Conservation (phyloP, 2,329 filamentous ascomycete genomes). For the Tothia fuscella region DNA sequence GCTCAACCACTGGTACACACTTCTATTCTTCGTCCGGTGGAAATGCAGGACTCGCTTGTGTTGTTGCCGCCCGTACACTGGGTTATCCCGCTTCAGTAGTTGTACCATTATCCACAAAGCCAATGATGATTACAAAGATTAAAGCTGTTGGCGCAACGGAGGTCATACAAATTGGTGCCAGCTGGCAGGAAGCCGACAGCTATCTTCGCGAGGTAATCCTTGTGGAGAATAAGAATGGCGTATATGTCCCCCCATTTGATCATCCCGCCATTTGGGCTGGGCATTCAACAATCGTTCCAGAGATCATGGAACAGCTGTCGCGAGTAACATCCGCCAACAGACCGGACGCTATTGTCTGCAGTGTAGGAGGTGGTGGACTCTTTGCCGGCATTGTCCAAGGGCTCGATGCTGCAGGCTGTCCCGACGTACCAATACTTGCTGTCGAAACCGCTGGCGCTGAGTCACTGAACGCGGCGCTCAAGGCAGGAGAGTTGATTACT, state of each 20-base stretch:
- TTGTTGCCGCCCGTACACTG: slow-evolving; percentile 56
- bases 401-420: slow-evolving; percentile 36
- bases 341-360: slow-evolving; percentile 62
- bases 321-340: slow-evolving; percentile 24
- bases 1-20: slow-evolving; percentile 31
- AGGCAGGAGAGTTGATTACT: slow-evolving; percentile 44
- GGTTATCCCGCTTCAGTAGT: slow-evolving; percentile 61
- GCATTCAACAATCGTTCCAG: slow-evolving; percentile 46
- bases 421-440: slow-evolving; percentile 46
- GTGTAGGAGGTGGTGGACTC: slow-evolving; percentile 59
- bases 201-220: slow-evolving; percentile 51
- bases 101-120: slow-evolving; percentile 53
- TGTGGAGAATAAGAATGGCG: slow-evolving; percentile 35
- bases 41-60: slow-evolving; percentile 75
- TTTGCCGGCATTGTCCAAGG: slow-evolving; percentile 63
- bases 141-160: slow-evolving; percentile 51
- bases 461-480: slow-evolving; percentile 51
- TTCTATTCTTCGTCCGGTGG: slow-evolving; percentile 75
- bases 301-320: slow-evolving; percentile 31
- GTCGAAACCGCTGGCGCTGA: slow-evolving; percentile 68
- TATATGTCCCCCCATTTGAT: slow-evolving; percentile 62
- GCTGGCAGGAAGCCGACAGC: slow-evolving; percentile 57
- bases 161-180: slow-evolving; percentile 56
- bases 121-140: slow-evolving; percentile 61
- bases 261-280: slow-evolving; percentile 54